Evolutionary conservation across 2,329 filamentous ascomycete species (phyloP).

Genomic region (Colletotrichum trifolii): DNA sequence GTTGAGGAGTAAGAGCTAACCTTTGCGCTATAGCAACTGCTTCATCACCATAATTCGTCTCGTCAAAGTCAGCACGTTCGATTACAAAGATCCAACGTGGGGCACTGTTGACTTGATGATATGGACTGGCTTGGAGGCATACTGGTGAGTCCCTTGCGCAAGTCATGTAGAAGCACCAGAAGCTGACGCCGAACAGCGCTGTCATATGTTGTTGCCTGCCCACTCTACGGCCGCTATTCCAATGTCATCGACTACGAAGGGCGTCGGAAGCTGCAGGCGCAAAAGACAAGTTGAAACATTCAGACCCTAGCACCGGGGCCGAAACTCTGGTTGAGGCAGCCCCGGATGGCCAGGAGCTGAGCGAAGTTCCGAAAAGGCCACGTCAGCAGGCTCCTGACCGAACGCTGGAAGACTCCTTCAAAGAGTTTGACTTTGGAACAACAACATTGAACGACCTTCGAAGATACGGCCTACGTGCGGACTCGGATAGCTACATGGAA

Average conservation of each 20-base stretch:
- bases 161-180: neutral
- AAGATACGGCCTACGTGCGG: conserved; percentile 7
- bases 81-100: conserved; percentile 30
- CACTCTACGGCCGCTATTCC: conserved; percentile 10
- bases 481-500: conserved; percentile 1
- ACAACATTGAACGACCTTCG: conserved; percentile 13
- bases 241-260: neutral
- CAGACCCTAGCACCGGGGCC: conserved; percentile 7
- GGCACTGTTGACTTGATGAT: conserved; percentile 33
- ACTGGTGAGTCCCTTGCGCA: conserved; percentile 8
- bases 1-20: neutral
- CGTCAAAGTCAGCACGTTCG: conserved; percentile 24
- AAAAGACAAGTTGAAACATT: neutral
- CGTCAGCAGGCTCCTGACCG: neutral
- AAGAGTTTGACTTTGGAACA: conserved; percentile 17
- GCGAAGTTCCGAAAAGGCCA: neutral
- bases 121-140: conserved; percentile 29
- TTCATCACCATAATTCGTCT: conserved; percentile 31
- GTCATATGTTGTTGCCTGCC: conserved; percentile 21
- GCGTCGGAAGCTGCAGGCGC: neutral
- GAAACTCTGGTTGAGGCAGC: neutral
- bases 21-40: conserved; percentile 7
- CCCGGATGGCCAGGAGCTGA: neutral
- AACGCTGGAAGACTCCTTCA: conserved; percentile 11
- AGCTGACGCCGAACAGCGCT: neutral